A percentile compares a stretch with the other conserved stretches of the same genome.
phyloP scores from a whole-genome alignment of 2,329 filamentous ascomycete species.

The Fulvia fulva region DNA sequence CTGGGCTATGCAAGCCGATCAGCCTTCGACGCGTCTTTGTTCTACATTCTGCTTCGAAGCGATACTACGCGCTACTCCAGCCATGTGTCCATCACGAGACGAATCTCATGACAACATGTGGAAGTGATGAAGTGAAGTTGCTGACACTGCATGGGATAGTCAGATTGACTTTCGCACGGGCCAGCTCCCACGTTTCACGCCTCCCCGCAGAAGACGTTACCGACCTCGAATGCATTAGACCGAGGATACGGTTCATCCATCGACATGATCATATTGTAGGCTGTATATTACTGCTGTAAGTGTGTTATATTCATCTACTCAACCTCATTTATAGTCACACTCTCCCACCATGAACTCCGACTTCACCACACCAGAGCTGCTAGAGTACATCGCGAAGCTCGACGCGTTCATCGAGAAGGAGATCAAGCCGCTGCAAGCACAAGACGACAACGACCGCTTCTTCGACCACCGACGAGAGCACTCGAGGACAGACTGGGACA shows the following conservation, averaged over 20 bases:
- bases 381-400: constrained; percentile 45
- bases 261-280: constrained; percentile 1
- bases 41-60: too few species aligned
- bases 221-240: neutral
- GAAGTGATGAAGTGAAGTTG: neutral
- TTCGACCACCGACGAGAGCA: constrained; percentile 63
- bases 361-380: constrained; percentile 1
- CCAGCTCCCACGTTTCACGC: neutral
- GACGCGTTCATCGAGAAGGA: constrained; percentile 55
- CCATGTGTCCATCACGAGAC: neutral
- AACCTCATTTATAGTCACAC: neutral
- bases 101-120: neutral
- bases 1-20: too few species aligned
- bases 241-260: neutral
- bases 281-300: neutral
- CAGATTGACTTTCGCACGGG: neutral
- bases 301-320: neutral
- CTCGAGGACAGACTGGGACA: constrained; percentile 58
- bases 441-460: constrained; percentile 59
- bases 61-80: too few species aligned
- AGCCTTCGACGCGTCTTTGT: too few species aligned
- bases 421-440: constrained; percentile 53
- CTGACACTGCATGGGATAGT: constrained; percentile 4
- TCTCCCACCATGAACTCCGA: neutral
- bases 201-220: neutral